Conservation (phyloP, 2,329 filamentous ascomycete genomes). For the Thyridium curvatum region DNA sequence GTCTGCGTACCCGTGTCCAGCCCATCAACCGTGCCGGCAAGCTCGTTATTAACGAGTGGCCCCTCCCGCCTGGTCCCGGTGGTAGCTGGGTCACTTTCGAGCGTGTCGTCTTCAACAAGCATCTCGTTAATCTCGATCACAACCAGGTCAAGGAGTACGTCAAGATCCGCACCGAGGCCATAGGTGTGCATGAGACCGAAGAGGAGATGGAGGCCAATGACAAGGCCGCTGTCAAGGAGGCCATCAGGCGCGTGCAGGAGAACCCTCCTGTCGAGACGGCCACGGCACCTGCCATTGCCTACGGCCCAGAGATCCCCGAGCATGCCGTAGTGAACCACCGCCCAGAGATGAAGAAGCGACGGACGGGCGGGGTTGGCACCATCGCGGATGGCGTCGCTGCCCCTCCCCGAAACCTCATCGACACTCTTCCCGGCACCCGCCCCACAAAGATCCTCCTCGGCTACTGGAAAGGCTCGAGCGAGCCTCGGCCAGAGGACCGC, state of each 20-base stretch:
- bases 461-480: conserved; percentile 51
- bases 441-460: conserved; percentile 54
- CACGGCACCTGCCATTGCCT: conserved; percentile 40
- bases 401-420: conserved; percentile 16
- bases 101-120: conserved; percentile 50
- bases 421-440: conserved; percentile 43
- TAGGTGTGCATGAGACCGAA: conserved; percentile 23
- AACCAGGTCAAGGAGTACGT: conserved; percentile 58
- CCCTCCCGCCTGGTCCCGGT: conserved; percentile 51
- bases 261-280: conserved; percentile 37
- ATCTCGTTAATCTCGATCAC: conserved; percentile 49
- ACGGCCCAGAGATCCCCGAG: conserved; percentile 42
- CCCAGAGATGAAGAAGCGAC: conserved; percentile 40
- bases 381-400: conserved; percentile 12
- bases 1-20: conserved; percentile 54
- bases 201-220: conserved; percentile 32
- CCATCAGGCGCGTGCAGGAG: conserved; percentile 33
- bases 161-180: conserved; percentile 38
- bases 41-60: conserved; percentile 35
- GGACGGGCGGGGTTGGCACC: conserved; percentile 20
- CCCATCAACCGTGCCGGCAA: conserved; percentile 40
- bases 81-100: conserved; percentile 61
- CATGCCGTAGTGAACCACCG: conserved; percentile 21
- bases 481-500: conserved; percentile 38
- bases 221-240: conserved; percentile 37